phyloP scores from a whole-genome alignment of 2,329 filamentous ascomycete genomes.

The Helotiales sp. region DNA sequence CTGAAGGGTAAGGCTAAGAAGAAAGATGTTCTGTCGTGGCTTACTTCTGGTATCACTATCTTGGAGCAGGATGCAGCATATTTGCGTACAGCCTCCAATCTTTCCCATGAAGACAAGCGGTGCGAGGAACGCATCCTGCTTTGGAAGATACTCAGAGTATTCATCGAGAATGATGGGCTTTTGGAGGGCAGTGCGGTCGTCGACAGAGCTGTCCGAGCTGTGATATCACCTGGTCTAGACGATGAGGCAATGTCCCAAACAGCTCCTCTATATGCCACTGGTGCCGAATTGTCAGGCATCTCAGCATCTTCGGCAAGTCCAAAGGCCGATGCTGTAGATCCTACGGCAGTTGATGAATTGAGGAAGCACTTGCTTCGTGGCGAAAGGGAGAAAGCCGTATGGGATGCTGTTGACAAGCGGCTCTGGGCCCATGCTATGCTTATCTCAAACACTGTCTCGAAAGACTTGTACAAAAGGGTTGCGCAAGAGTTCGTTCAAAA shows the following conservation, averaged over 20 bases:
- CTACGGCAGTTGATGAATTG: conserved; percentile 68
- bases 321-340: conserved; percentile 67
- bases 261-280: conserved; percentile 37
- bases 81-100: conserved; percentile 46
- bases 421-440: conserved; percentile 97
- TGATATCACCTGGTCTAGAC: conserved; percentile 64
- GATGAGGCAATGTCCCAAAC: conserved; percentile 22
- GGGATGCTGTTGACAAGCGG: conserved; percentile 88
- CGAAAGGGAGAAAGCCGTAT: conserved; percentile 87
- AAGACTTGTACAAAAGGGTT: conserved; percentile 88
- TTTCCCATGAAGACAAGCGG: conserved; percentile 66
- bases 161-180: conserved; percentile 83
- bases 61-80: conserved; percentile 57
- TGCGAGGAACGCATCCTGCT: conserved; percentile 77
- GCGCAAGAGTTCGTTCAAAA: conserved; percentile 94
- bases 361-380: conserved; percentile 74
- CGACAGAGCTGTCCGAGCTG: conserved; percentile 71
- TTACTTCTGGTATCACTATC: conserved; percentile 71
- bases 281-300: conserved; percentile 41
- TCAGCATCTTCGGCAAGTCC: conserved; percentile 36
- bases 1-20: conserved; percentile 90
- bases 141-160: conserved; percentile 80
- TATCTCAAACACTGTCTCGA: conserved; percentile 74
- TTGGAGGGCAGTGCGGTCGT: conserved; percentile 73
- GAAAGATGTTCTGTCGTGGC: conserved; percentile 85